phyloP scores from a whole-genome alignment of 2,329 filamentous ascomycete species.

The Dactylellina drechsleri region DNA sequence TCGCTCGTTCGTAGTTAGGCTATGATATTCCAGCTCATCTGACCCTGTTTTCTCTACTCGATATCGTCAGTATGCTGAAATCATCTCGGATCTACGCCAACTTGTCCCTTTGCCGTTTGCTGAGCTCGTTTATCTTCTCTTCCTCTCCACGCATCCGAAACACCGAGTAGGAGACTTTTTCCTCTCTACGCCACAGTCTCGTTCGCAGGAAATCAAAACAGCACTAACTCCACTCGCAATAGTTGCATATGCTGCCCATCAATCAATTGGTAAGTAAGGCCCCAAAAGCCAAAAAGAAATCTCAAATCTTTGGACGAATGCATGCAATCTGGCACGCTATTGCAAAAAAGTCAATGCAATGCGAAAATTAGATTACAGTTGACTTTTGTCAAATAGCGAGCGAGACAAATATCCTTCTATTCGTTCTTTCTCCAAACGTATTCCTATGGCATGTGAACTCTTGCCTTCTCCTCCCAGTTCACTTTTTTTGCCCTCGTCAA shows the following conservation, averaged over 20 bases:
- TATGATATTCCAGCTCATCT: too few relatives aligned
- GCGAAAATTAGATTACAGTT: conserved; percentile 40
- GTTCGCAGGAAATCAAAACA: conserved; percentile 23
- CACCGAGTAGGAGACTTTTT: conserved; percentile 40
- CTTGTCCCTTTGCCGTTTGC: conserved; percentile 4
- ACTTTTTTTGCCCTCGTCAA: conserved; percentile 25
- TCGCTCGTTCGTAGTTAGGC: neutral
- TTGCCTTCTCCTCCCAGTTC: conserved; percentile 4
- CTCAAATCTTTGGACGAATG: conserved; percentile 52
- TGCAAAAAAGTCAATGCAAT: conserved; percentile 42
- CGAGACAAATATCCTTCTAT: conserved; percentile 6
- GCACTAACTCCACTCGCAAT: conserved; percentile 15
- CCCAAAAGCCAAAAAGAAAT: conserved; percentile 15
- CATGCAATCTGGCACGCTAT: conserved; percentile 39
- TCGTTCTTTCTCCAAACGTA: too few relatives aligned
- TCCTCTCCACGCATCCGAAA: conserved; percentile 28
- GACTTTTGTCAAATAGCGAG: conserved; percentile 20
- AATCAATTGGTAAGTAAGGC: neutral
- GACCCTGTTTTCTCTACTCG: neutral
- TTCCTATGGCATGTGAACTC: conserved; percentile 48
- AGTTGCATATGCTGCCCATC: neutral
- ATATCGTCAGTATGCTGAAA: conserved; percentile 9
- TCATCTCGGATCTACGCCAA: conserved; percentile 38
- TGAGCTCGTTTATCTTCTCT: conserved; percentile 42
- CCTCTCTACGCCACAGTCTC: conserved; percentile 19